phyloP scores from a whole-genome alignment of 75 land plant genomes.

The Pinus albicaulis region DNA sequence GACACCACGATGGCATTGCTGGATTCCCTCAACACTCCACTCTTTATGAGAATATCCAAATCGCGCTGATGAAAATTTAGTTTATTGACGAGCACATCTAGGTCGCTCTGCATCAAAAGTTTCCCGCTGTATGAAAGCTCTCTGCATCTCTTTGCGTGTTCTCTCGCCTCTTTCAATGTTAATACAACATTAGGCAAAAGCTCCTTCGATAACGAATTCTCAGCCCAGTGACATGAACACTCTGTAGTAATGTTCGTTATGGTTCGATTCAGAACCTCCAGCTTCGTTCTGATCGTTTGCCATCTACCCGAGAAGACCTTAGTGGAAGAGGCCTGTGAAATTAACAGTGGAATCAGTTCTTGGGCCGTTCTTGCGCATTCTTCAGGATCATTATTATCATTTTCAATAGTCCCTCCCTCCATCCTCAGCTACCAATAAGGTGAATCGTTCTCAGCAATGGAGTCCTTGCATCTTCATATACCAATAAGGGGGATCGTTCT shows the following conservation, averaged over 20 bases:
- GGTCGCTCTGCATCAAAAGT: slow-evolving; percentile 79
- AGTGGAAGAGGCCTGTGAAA: slow-evolving; percentile 28
- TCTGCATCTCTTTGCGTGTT: slow-evolving; percentile 45
- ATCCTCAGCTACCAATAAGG: not conserved
- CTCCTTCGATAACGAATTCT: not conserved
- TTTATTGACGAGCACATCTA: slow-evolving; percentile 45
- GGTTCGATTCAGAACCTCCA: slow-evolving; percentile 30
- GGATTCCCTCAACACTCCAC: slow-evolving; percentile 29
- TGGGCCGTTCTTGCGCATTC: not conserved
- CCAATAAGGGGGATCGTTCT: no score
- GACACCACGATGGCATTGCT: slow-evolving; percentile 47
- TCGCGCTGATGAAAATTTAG: slow-evolving; percentile 49
- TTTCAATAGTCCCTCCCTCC: not conserved
- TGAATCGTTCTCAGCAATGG: no score
- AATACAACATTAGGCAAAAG: slow-evolving; percentile 17
- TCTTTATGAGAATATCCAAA: slow-evolving; percentile 29
- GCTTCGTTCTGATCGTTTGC: slow-evolving; percentile 39
- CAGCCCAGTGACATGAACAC: slow-evolving; percentile 13
- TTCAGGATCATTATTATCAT: not conserved
- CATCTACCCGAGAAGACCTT: slow-evolving; percentile 53
- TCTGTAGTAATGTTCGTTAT: slow-evolving; percentile 9
- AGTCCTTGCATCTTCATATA: no score
- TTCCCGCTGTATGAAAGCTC: slow-evolving; percentile 68
- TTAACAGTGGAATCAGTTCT: slow-evolving; percentile 19
- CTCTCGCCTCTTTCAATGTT: slow-evolving; percentile 35